Base-by-base conservation (phyloP, 2,329 filamentous ascomycete species). In the Penicillium sp. region DNA sequence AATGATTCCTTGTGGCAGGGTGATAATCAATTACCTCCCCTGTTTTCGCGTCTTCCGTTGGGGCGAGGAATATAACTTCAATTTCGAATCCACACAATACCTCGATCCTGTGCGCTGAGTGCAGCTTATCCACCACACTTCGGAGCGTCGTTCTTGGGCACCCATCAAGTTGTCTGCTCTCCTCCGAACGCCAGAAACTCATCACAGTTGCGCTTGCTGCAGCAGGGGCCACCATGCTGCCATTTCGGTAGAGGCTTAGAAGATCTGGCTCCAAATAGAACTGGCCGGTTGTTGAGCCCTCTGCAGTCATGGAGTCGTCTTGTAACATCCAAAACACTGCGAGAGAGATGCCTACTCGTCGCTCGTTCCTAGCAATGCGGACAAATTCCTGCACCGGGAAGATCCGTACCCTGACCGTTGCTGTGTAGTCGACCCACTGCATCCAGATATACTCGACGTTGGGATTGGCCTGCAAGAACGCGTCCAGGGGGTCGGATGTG, bases 11-110 rank as follows among this genome's bases (percentile, higher is more conserved):
- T 6, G 76, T 76, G n/a, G 75, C 59, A 0, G 84, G 71, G 1
- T 65, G 53, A 45, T 71, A 65, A 3, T 64, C 61, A 9, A 14
- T 44, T 2, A 57, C 48, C 7, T 58, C 50, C 1, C 50, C 45
- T 4, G 48, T 50, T 11, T 62, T 5, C 20, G 26, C 48, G 17
- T 63, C 53, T 6, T 57, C 52, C 21, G 64, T 55, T 14, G 74
- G 73, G 27, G 74, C 73, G 49, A 91, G 70, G 48, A 94, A 81
- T 1, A 86, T 74, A 7, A 93, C 78, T 63, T 94, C 87, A 27
- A 94, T 80, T 62, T 94, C 88, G 50, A 93, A 94, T 0, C 87
- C 88, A 11, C 88, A 64, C 0, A 83, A 70, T 33, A 89, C 79
- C 3, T 72, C 64, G 2, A 87, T 69, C 1, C 73, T 71, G 25